These are phyloP conservation scores for Erodium texanum DNA, from an alignment of 441 rosid species.

Conservation along the genomic window DNA sequence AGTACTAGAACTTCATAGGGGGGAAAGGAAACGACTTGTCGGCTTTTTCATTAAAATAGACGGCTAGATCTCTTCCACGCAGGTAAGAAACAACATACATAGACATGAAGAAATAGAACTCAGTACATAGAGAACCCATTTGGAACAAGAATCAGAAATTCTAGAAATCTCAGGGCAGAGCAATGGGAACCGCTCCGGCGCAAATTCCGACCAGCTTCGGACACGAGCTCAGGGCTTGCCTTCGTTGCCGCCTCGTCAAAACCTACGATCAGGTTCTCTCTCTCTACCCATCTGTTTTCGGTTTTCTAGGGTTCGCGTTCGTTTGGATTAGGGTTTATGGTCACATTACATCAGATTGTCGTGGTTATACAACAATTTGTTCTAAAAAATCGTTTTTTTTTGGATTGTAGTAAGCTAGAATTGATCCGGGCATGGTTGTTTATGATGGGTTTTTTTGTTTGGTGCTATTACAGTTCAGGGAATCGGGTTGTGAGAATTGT, in stretches of 20 bases:
- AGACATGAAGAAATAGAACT: background rate
- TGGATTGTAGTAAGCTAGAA: too few species aligned
- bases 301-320: background rate
- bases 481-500: constrained; percentile 87
- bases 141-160: background rate
- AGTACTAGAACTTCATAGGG: too few species aligned
- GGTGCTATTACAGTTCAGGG: constrained; percentile 56
- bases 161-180: background rate
- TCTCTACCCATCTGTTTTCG: background rate
- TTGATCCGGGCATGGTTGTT: too few species aligned
- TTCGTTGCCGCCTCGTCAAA: constrained; percentile 90
- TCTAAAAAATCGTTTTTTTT: background rate
- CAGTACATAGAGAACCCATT: background rate
- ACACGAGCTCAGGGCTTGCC: constrained; percentile 90
- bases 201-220: constrained; percentile 99
- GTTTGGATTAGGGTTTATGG: background rate
- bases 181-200: constrained; percentile 63
- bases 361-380: background rate
- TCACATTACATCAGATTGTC: background rate
- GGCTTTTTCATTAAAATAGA: too few species aligned
- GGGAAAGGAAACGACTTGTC: too few species aligned
- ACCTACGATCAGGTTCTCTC: constrained; percentile 80
- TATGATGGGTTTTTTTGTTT: background rate
- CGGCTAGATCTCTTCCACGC: too few species aligned
- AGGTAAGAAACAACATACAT: too few species aligned